Conservation (phyloP, 768 basidiomycete species). For the Boletus bicolor region DNA sequence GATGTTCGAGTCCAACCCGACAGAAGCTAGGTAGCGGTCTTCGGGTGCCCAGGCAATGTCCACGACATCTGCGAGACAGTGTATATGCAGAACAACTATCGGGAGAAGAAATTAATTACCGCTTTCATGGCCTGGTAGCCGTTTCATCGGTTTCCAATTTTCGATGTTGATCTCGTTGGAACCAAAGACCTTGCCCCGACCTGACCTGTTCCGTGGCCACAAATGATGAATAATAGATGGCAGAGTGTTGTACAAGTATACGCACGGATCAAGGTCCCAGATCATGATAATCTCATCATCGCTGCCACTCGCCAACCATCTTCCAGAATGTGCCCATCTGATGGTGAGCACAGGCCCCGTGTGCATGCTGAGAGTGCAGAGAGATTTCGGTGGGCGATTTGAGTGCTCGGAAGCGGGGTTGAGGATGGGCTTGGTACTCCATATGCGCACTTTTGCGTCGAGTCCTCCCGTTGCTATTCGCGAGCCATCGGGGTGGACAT, state of each 20-base stretch:
- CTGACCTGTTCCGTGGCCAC: constrained; percentile 46
- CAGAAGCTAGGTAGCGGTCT: constrained; percentile 89
- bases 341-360: constrained; percentile 90
- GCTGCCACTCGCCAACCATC: constrained; percentile 93
- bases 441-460: constrained; percentile 94
- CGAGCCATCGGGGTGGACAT: constrained; percentile 94
- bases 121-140: constrained; percentile 91
- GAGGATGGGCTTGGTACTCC: constrained; percentile 96
- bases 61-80: constrained; percentile 67
- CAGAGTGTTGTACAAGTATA: background rate
- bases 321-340: constrained; percentile 90
- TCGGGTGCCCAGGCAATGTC: constrained; percentile 95
- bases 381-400: constrained; percentile 74
- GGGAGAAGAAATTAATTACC: constrained; percentile 47
- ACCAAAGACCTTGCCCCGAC: constrained; percentile 88
- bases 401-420: constrained; percentile 63
- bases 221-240: constrained; percentile 1
- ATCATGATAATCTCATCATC: constrained; percentile 96
- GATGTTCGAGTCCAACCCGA: constrained; percentile 87
- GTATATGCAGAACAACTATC: constrained; percentile 1
- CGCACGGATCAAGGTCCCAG: constrained; percentile 96
- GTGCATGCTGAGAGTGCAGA: constrained; percentile 92
- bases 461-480: constrained; percentile 97
- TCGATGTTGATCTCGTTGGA: constrained; percentile 95
- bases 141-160: constrained; percentile 92